Conservation (phyloP, 768 basidiomycete species). For the Grammothele lineata region DNA sequence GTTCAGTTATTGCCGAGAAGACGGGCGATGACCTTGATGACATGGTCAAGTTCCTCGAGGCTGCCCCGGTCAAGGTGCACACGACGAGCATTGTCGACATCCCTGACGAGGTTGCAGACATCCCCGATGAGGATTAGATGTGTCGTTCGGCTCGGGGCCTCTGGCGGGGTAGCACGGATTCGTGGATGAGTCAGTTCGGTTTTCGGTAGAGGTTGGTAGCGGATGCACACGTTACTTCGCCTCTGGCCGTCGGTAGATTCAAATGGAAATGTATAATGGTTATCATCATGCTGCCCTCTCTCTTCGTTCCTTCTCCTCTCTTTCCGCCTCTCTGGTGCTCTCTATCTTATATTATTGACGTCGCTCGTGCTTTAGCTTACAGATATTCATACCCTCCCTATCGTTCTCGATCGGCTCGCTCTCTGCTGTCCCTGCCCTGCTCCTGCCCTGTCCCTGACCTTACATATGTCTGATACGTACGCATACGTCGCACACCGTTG, state of each 20-base stretch:
- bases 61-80: constrained; percentile 10
- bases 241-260: neutral
- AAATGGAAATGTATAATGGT: constrained; percentile 1
- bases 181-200: neutral
- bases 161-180: neutral
- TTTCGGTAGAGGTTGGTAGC: neutral
- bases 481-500: too few species aligned
- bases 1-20: constrained; percentile 12
- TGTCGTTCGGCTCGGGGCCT: neutral
- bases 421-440: too few species aligned
- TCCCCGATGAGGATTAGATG: constrained; percentile 16
- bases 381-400: constrained; percentile 6
- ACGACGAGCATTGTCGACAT: constrained; percentile 15
- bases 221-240: neutral
- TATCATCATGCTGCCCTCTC: constrained; percentile 1
- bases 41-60: constrained; percentile 64
- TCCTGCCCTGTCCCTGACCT: too few species aligned
- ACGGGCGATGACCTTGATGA: constrained; percentile 50
- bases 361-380: constrained; percentile 9
- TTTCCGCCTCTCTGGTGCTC: neutral
- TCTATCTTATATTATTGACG: constrained; percentile 7
- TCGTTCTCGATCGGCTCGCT: neutral
- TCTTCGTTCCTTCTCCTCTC: too few species aligned
- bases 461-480: too few species aligned
- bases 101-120: constrained; percentile 20